Evolutionary conservation across 345 rosid genomes (phyloP), one percentile per base, ranked within the genome.

Genomic region (Brassica carinata): DNA sequence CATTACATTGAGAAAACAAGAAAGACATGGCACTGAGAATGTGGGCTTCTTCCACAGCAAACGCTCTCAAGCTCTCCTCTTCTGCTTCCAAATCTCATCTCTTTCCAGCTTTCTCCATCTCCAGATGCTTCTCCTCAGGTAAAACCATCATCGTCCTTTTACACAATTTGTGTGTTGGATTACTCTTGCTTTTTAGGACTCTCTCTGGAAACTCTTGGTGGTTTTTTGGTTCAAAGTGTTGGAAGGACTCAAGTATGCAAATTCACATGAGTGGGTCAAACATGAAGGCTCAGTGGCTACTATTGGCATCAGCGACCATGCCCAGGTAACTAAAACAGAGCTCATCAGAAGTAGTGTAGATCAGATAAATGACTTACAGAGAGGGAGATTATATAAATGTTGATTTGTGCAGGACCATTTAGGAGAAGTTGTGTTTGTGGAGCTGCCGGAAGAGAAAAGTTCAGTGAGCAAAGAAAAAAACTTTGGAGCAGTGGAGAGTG

Each of bases 21-120:
- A 62, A 51, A 7, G 17, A 6, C 78, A 92, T 94, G 97, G 97
- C 98, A 55, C 87, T 94, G 34, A 88, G 95, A 85, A 86, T 91
- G 85, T 92, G 98, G 98, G 94, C 94, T 86, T 92, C 96, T 72
- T 94, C 98, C 31, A 89, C 98, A 11, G 98, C 92, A 72, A 92
- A 91, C 79, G 97, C 95, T 61, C 89, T 90, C 43, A 84, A 66
- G 80, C 85, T 92, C 81, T 92, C 97, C 72, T 69, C 83, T 75
- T 62, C 72, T 69, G 75, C 51, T 5, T 80, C 79, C 74, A 79
- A 73, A 67, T 73, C 78, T 43, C 77, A 74, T 64, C 79, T 80
- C 36, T 78, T 89, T 67, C 84, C 91, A 63, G 71, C 90, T 8
- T 93, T 80, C 72, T 86, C 93, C 27, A 76, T 91, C 88, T 87